Evolutionary conservation across 257 asterid species (phyloP).

Genomic region (Anisodus tanguticus): DNA sequence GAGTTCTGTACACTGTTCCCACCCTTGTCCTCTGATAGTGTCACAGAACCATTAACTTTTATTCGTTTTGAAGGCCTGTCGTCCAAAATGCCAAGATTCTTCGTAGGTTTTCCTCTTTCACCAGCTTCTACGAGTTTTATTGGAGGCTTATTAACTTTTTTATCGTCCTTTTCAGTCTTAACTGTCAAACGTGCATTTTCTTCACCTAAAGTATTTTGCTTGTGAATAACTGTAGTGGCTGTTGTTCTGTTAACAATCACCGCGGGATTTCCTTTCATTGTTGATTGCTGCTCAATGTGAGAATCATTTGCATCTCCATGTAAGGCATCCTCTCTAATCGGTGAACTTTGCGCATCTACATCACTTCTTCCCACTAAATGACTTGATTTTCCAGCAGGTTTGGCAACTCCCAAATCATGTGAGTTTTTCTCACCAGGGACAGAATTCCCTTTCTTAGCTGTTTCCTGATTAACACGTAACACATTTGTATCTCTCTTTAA

Average conservation of each 20-base stretch:
- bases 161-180: slow-evolving; percentile 30
- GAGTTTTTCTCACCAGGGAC: slow-evolving; percentile 39
- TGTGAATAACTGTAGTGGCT: slow-evolving; percentile 32
- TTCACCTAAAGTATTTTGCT: slow-evolving; percentile 29
- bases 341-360: slow-evolving; percentile 34
- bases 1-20: slow-evolving; percentile 34
- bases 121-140: slow-evolving; percentile 37
- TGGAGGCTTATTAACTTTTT: slow-evolving; percentile 33
- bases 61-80: slow-evolving; percentile 46
- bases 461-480: slow-evolving; percentile 24
- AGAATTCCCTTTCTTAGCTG: slow-evolving; percentile 24
- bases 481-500: slow-evolving; percentile 37
- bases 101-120: slow-evolving; percentile 41
- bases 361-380: slow-evolving; percentile 35
- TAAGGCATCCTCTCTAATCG: slow-evolving; percentile 35
- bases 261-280: slow-evolving; percentile 13
- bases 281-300: slow-evolving; percentile 27
- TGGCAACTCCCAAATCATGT: slow-evolving; percentile 42
- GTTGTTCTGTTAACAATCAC: slow-evolving; percentile 31
- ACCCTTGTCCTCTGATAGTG: slow-evolving; percentile 35
- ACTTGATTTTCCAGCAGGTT: slow-evolving; percentile 34
- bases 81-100: slow-evolving; percentile 40
- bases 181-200: slow-evolving; percentile 32
- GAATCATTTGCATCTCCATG: slow-evolving; percentile 38
- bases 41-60: slow-evolving; percentile 40